Percentiles rank a stretch among this genome's conserved stretches.
Evolutionary conservation across 805 yeast genomes (phyloP).

Genomic region (Kregervanrija delftensis): DNA sequence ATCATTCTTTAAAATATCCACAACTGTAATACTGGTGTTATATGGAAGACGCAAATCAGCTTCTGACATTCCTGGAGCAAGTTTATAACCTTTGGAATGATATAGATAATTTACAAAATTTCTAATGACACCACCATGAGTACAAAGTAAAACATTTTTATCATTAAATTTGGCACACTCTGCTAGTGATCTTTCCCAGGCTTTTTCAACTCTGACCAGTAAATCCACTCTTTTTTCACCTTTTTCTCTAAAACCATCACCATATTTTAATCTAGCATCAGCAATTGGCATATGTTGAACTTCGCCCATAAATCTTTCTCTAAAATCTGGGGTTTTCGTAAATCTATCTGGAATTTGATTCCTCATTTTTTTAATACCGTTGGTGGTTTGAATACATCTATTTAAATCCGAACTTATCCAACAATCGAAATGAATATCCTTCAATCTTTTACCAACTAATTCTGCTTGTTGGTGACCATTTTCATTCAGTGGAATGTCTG

Average conservation of each 20-base stretch:
- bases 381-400: conserved; percentile 57
- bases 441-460: conserved; percentile 41
- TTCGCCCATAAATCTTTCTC: conserved; percentile 76
- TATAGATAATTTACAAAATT: conserved; percentile 48
- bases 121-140: conserved; percentile 81
- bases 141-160: conserved; percentile 52
- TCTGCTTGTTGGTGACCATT: conserved; percentile 58
- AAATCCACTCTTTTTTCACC: conserved; percentile 55
- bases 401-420: conserved; percentile 45
- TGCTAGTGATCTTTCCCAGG: conserved; percentile 37
- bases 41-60: conserved; percentile 52
- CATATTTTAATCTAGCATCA: conserved; percentile 58
- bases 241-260: conserved; percentile 49
- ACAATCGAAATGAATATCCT: conserved; percentile 35
- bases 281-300: conserved; percentile 67
- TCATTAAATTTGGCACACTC: conserved; percentile 22
- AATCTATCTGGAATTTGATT: conserved; percentile 8
- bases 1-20: conserved; percentile 42
- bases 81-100: conserved; percentile 29
- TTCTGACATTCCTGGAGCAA: conserved; percentile 32
- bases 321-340: conserved; percentile 34
- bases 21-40: conserved; percentile 66
- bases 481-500: conserved; percentile 55
- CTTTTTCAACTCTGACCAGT: conserved; percentile 39
- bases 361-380: conserved; percentile 29